Base-by-base conservation (phyloP, 129 eudicot genomes). In the Smallanthus sonchifolius region DNA sequence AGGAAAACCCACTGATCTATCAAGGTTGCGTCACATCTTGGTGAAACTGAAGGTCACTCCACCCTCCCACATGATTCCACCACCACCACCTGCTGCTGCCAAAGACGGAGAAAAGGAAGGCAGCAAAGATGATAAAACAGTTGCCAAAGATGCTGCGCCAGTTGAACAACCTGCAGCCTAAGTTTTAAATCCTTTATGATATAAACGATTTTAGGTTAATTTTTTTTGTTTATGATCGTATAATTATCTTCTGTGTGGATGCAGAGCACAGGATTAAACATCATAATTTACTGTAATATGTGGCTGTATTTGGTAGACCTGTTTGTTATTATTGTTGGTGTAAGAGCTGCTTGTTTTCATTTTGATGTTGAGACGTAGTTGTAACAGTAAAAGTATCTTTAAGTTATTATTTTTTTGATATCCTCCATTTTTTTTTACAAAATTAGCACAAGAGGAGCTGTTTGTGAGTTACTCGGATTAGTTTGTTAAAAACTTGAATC, bases 21-120 rank as follows among this genome's bases (percentile, higher is more conserved):
- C 96, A 20, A 79, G 92, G 75, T 68, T 87, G 84, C 89, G 92
- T 30, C 92, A 87, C 71, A 49, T 89, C 75, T 81, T 84, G 51
- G 84, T 89, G 67, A 89, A 83, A 68, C 96, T 89, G 83, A 84
- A 87, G 76, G 82, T 80, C 84, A 86, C 79, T 10, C 87, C 92
- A 15, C 88, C 95, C 5, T 73, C 85, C 52, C 92, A 84, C 79
- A 81, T 87, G 89, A 51, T 66, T 24, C 80, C 87, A 62, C 79
- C 83, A 16, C 75, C 79, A 48, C 82, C 78, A 20, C 83, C 86
- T 17, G 74, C 69, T 7, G 62, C 74, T 75, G 2, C 80, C 14
- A 87, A 93, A 79, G 87, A 77, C 40, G 90, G 83, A 34, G 39
- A 2, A 36, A 87, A 89, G 49, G 81, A 79, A 38, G 82, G 11